Evolutionary conservation across 495 filamentous ascomycete genomes (phyloP).

Genomic region (Acidiella bohemica): DNA sequence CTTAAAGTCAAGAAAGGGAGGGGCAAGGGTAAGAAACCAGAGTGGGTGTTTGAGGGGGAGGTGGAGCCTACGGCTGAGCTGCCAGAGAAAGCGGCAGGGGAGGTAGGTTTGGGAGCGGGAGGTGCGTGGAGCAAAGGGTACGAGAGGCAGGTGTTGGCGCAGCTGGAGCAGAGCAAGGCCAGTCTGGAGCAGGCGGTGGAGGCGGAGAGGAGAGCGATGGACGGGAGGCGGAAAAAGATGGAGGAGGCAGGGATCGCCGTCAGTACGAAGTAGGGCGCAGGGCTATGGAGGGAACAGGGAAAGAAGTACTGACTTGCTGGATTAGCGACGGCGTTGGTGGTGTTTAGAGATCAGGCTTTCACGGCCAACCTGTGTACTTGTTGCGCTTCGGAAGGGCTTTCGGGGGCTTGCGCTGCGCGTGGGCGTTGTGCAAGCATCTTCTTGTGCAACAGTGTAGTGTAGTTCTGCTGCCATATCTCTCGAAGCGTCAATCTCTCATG

Average conservation of each 20-base stretch:
- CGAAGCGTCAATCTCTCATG: too few relatives aligned
- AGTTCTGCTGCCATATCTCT: too few relatives aligned
- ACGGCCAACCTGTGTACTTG: too few relatives aligned
- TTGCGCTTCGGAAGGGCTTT: too few relatives aligned
- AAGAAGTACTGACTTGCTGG: too few relatives aligned
- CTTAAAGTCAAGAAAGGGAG: slow-evolving; percentile 20
- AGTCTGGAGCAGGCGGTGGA: slow-evolving; percentile 11
- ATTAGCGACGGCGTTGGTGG: too few relatives aligned
- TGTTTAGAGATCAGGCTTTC: too few relatives aligned
- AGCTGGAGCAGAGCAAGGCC: slow-evolving; percentile 12
- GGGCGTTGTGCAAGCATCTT: too few relatives aligned
- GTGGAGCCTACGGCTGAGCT: slow-evolving; percentile 20
- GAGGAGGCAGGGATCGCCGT: slow-evolving; percentile 14
- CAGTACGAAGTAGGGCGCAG: slow-evolving; percentile 17
- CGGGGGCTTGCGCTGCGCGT: too few relatives aligned
- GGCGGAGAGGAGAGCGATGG: slow-evolving; percentile 15
- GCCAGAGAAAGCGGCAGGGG: slow-evolving; percentile 14
- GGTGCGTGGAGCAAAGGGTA: slow-evolving; percentile 16
- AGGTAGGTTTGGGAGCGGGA: slow-evolving; percentile 12
- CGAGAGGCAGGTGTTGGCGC: slow-evolving; percentile 18
- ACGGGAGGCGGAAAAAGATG: slow-evolving; percentile 18
- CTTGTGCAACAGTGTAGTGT: too few relatives aligned
- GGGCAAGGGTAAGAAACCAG: slow-evolving; percentile 22
- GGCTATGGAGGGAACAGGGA: too few relatives aligned
- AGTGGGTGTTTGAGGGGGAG: slow-evolving; percentile 10